Conservation (phyloP, 2,329 filamentous ascomycete species). For the Aspergillus pseudoviridinutans region DNA sequence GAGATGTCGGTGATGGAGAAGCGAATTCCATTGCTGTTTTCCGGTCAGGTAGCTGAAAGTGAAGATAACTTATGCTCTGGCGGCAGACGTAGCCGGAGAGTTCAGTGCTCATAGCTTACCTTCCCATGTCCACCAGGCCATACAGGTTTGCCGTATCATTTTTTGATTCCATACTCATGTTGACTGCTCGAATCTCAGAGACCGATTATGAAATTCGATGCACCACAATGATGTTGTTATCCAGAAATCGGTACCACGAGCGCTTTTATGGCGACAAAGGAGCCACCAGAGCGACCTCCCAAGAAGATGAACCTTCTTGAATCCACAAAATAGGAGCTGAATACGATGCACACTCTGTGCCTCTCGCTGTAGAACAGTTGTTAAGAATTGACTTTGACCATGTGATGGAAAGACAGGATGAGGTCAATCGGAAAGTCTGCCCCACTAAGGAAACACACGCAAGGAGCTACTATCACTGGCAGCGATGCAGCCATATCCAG, state of each 20-base stretch:
- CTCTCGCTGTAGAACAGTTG: background rate
- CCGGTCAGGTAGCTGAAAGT: background rate
- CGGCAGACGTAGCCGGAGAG: background rate
- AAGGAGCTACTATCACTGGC: background rate
- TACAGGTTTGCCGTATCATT: slow-evolving; percentile 20
- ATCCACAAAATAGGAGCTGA: background rate
- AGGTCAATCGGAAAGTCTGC: background rate
- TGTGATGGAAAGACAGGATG: too few relatives aligned
- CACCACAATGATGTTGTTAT: background rate
- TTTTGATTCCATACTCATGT: background rate
- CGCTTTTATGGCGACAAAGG: background rate
- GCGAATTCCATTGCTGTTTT: slow-evolving; percentile 74
- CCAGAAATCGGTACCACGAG: background rate
- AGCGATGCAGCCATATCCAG: background rate
- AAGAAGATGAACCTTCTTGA: background rate
- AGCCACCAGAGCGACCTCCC: background rate
- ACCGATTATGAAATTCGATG: too few relatives aligned
- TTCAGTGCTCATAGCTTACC: slow-evolving; percentile 22
- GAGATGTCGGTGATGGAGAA: slow-evolving; percentile 85
- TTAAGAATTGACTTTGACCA: background rate
- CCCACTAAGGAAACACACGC: background rate
- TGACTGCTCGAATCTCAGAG: background rate
- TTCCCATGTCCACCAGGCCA: slow-evolving; percentile 41
- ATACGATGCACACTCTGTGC: background rate
- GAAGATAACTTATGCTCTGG: background rate